phyloP scores from a whole-genome alignment of 2,329 filamentous ascomycete genomes.

The Apiospora sp. region DNA sequence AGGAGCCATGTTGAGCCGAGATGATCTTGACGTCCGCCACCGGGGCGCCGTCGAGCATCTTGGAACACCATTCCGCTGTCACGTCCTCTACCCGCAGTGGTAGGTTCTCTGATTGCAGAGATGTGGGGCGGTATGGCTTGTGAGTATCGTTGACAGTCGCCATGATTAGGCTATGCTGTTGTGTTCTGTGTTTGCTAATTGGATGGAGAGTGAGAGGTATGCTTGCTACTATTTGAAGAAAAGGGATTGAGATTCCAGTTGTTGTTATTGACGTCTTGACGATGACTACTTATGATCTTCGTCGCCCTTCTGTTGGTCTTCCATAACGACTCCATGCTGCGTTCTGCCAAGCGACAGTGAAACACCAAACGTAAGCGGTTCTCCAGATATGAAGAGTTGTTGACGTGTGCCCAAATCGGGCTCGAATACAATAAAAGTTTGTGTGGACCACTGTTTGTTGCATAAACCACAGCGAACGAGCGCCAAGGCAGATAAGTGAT shows the following conservation, averaged over 20 bases:
- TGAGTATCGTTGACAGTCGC: background rate
- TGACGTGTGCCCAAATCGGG: no score
- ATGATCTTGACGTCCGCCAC: background rate
- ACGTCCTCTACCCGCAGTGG: background rate
- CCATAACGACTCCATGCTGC: no score
- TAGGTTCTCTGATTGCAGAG: background rate
- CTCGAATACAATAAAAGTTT: no score
- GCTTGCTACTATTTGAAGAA: no score
- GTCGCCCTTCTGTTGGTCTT: fast-evolving
- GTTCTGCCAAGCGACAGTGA: no score
- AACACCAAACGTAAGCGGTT: no score
- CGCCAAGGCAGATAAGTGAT: background rate
- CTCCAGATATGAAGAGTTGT: no score
- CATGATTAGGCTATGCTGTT: background rate
- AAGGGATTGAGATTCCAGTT: no score
- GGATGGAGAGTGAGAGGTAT: background rate
- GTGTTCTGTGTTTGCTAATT: background rate
- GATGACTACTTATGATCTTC: no score
- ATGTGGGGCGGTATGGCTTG: background rate
- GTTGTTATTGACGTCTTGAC: no score
- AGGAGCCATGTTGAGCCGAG: background rate
- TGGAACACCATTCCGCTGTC: background rate
- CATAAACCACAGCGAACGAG: background rate
- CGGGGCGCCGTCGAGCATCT: background rate
- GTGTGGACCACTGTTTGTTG: no score